Evolutionary conservation across 179 eudicot genomes (phyloP).

Genomic region (Spinacia oleracea): DNA sequence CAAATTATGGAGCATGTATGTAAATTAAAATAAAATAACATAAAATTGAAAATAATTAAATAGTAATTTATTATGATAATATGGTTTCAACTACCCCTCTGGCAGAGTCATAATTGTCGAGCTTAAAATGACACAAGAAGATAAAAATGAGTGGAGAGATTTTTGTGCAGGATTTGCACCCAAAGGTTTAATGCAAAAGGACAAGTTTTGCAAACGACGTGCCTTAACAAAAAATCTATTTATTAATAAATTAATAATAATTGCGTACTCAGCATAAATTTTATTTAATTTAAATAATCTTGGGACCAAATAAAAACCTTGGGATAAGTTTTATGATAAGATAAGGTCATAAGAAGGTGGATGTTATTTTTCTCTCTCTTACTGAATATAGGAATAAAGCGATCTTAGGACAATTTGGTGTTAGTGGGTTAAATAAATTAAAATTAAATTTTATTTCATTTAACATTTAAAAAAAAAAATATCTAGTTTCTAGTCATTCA

Average conservation of each 20-base stretch:
- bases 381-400: constrained; percentile 38
- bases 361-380: constrained; percentile 5
- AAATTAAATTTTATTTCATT: background rate
- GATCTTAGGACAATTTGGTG: constrained; percentile 22
- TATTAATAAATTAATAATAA: background rate
- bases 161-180: constrained; percentile 10
- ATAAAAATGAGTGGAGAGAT: constrained; percentile 29
- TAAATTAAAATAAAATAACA: background rate
- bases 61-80: background rate
- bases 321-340: constrained; percentile 36
- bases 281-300: constrained; percentile 16
- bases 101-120: constrained; percentile 32
- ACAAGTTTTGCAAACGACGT: constrained; percentile 32
- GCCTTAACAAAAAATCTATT: constrained; percentile 29
- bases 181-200: constrained; percentile 31
- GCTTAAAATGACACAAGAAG: constrained; percentile 25
- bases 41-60: background rate
- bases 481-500: too few species aligned
- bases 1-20: background rate
- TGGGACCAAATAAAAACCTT: constrained; percentile 31
- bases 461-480: background rate
- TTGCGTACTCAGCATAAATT: background rate
- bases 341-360: constrained; percentile 29
- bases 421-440: constrained; percentile 16
- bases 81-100: constrained; percentile 28